These are phyloP conservation scores for Arthrobotrys megalospora DNA, from an alignment of 2,329 filamentous ascomycete genomes.

Conservation along the genomic window DNA sequence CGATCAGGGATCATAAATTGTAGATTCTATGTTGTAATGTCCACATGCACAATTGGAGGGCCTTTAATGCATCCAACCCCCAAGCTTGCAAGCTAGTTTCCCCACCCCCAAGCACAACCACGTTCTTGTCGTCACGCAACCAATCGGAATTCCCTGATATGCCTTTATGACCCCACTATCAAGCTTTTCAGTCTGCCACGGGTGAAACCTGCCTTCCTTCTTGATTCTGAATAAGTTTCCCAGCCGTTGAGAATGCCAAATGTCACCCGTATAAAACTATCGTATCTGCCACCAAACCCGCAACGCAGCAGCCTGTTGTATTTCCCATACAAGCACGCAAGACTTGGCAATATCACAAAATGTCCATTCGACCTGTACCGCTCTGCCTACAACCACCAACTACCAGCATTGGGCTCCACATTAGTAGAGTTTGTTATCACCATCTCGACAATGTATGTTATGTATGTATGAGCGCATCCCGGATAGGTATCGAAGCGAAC, in stretches of 20 bases:
- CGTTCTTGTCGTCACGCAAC: constrained; percentile 30
- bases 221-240: constrained; percentile 36
- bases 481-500: background rate
- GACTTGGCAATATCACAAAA: constrained; percentile 60
- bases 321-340: constrained; percentile 54
- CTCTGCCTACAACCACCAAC: constrained; percentile 10
- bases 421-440: constrained; percentile 23
- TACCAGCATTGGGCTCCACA: constrained; percentile 23
- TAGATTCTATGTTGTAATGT: constrained; percentile 40
- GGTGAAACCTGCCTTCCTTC: constrained; percentile 24
- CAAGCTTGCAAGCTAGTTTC: constrained; percentile 3
- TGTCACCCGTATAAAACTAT: constrained; percentile 23
- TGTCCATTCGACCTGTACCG: constrained; percentile 12
- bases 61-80: constrained; percentile 15
- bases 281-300: background rate
- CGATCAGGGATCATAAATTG: constrained; percentile 57
- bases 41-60: constrained; percentile 2
- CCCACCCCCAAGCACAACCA: constrained; percentile 36
- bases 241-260: constrained; percentile 10
- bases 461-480: background rate
- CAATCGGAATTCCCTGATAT: constrained; percentile 36
- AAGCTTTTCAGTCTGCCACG: constrained; percentile 25
- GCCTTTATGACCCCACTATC: constrained; percentile 31
- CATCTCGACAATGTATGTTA: background rate
- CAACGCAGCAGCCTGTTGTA: constrained; percentile 45